Conservation (phyloP, 1,139 yeast genomes). For the Blastobotrys serpentis region DNA sequence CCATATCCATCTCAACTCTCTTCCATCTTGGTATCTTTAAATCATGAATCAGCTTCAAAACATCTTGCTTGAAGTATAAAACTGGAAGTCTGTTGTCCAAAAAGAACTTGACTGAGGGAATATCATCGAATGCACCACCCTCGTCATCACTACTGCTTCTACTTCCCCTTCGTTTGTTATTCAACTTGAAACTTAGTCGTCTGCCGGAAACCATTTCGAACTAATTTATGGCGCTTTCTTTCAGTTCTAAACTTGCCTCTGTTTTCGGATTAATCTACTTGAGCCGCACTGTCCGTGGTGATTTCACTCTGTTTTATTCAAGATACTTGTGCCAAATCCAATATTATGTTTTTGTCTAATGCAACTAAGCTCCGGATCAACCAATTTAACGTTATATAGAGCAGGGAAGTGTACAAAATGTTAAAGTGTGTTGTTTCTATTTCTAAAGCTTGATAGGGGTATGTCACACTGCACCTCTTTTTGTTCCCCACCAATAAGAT, state of each 20-base stretch:
- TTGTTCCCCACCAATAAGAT: background rate
- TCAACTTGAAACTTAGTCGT: background rate
- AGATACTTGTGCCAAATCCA: too few relatives aligned
- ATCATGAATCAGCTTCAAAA: conserved; percentile 61
- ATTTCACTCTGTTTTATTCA: background rate
- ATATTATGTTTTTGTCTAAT: too few relatives aligned
- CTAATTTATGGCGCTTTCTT: background rate
- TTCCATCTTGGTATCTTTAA: conserved; percentile 80
- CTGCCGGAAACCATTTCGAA: background rate
- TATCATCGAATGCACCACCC: conserved; percentile 16
- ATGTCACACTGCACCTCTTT: background rate
- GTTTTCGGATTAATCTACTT: background rate
- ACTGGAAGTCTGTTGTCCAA: conserved; percentile 74
- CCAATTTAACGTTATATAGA: too few relatives aligned
- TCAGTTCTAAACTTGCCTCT: background rate
- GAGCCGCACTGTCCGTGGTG: background rate
- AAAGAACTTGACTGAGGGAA: conserved; percentile 28
- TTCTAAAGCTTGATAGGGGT: background rate
- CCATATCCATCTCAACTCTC: conserved; percentile 38
- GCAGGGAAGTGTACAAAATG: too few relatives aligned
- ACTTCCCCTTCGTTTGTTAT: background rate
- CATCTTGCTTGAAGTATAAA: conserved; percentile 82
- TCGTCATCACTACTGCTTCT: background rate
- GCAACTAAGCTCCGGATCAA: too few relatives aligned
- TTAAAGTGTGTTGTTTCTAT: background rate